phyloP scores from a whole-genome alignment of 2,329 filamentous ascomycete genomes.

The Peltaster fructicola region DNA sequence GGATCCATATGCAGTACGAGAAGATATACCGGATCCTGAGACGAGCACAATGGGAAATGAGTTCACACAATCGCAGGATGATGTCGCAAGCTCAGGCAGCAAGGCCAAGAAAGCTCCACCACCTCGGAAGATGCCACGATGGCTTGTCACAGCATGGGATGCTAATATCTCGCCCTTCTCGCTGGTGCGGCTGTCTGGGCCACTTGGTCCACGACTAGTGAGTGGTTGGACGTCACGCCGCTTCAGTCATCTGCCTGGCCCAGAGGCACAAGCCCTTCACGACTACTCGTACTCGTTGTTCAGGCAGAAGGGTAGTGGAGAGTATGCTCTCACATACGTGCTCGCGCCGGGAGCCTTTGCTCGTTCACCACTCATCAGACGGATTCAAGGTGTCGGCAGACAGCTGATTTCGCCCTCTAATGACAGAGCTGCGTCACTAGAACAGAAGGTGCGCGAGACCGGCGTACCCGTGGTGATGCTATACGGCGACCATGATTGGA shows the following conservation, averaged over 20 bases:
- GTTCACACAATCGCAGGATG: conserved; percentile 56
- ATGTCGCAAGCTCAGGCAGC: conserved; percentile 32
- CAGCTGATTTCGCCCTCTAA: conserved; percentile 31
- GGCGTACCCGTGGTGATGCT: conserved; percentile 77
- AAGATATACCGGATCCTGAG: conserved; percentile 59
- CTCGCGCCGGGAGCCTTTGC: conserved; percentile 89
- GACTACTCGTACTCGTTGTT: conserved; percentile 92
- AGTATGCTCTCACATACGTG: conserved; percentile 84
- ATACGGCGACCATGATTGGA: conserved; percentile 98
- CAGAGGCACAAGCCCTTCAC: conserved; percentile 71
- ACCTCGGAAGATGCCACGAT: conserved; percentile 51
- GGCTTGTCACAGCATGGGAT: conserved; percentile 91
- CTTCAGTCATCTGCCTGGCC: conserved; percentile 69
- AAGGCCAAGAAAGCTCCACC: conserved; percentile 23
- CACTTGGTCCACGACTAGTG: conserved; percentile 76
- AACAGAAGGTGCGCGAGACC: conserved; percentile 30
- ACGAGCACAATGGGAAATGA: conserved; percentile 60
- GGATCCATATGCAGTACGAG: conserved; percentile 73
- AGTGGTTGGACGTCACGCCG: conserved; percentile 88
- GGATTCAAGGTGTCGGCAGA: conserved; percentile 75
- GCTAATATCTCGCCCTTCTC: conserved; percentile 92
- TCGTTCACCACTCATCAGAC: conserved; percentile 66
- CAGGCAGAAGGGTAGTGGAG: conserved; percentile 75
- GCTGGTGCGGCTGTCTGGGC: conserved; percentile 71
- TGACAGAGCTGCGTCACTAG: conserved; percentile 10